These are phyloP conservation scores for Corniculantispora saksenae DNA, from an alignment of 2,329 filamentous ascomycete species.

Conservation along the genomic window DNA sequence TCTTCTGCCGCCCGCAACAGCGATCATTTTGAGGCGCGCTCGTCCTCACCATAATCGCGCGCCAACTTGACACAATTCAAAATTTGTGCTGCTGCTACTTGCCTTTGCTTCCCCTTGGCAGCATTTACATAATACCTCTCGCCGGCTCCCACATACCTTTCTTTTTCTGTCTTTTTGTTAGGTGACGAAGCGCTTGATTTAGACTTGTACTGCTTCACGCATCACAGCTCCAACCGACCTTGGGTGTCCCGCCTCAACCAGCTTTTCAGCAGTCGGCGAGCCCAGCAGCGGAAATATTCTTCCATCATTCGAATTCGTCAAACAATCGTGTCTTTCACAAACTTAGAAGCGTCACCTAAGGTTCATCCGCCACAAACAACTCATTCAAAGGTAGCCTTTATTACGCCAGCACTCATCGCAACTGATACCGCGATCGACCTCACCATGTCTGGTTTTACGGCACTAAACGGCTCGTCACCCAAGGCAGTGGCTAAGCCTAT, in stretches of 20 bases:
- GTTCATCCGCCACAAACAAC: not conserved
- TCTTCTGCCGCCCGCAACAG: slow-evolving; percentile 11
- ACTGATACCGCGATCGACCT: not conserved
- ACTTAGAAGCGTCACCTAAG: not conserved
- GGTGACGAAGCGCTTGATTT: not conserved
- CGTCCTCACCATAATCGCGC: slow-evolving; percentile 18
- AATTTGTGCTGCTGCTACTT: not conserved
- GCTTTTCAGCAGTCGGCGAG: not conserved
- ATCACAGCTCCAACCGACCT: not conserved
- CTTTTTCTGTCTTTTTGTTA: not conserved
- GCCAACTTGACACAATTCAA: slow-evolving; percentile 7
- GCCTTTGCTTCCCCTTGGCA: not conserved
- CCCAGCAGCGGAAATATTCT: not conserved
- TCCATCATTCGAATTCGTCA: not conserved
- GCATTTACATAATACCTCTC: not conserved
- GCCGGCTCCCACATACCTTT: not conserved
- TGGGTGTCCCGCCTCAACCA: not conserved
- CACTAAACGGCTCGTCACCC: slow-evolving; percentile 53
- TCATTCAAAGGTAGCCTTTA: not conserved
- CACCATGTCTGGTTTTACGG: slow-evolving; percentile 53
- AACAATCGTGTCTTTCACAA: not conserved
- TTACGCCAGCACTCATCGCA: not conserved
- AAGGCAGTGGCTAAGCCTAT: slow-evolving; percentile 28
- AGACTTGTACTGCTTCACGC: not conserved
- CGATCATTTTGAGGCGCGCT: slow-evolving; percentile 13